Percentiles rank a stretch among this genome's conserved stretches.
Evolutionary conservation across 2,329 filamentous ascomycete genomes (phyloP).

Genomic region (Epichloe elymi): DNA sequence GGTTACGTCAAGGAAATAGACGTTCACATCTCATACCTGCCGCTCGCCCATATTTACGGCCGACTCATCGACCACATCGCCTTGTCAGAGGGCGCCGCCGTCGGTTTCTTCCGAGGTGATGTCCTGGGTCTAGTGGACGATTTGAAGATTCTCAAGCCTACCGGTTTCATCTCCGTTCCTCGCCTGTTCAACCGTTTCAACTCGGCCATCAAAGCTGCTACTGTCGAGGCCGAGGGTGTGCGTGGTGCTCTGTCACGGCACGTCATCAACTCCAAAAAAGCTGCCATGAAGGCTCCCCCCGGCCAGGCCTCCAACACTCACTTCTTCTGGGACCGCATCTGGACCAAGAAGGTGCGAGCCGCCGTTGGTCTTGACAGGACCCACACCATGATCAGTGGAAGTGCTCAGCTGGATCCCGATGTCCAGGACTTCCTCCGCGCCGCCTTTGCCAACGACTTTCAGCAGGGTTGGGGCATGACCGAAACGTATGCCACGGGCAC

Average conservation of each 20-base stretch:
- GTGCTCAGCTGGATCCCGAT: conserved; percentile 77
- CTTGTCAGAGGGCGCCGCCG: conserved; percentile 56
- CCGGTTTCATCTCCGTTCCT: conserved; percentile 75
- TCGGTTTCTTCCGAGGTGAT: conserved; percentile 93
- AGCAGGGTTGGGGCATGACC: conserved; percentile 87
- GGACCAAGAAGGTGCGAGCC: conserved; percentile 75
- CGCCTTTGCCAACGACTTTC: conserved; percentile 64
- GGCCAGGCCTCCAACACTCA: conserved; percentile 70
- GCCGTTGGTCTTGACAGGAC: conserved; percentile 68
- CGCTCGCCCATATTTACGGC: conserved; percentile 87
- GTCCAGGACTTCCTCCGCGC: conserved; percentile 83
- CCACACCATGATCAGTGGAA: conserved; percentile 69
- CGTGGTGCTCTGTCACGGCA: conserved; percentile 70
- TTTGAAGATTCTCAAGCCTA: conserved; percentile 74
- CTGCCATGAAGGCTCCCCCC: conserved; percentile 57
- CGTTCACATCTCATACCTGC: conserved; percentile 72
- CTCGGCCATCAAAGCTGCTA: conserved; percentile 65
- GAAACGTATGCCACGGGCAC: conserved; percentile 75
- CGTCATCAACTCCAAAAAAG: conserved; percentile 67
- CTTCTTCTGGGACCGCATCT: conserved; percentile 72
- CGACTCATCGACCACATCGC: conserved; percentile 68
- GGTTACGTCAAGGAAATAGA: conserved; percentile 40
- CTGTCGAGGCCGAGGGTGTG: conserved; percentile 65
- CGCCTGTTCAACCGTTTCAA: conserved; percentile 86
- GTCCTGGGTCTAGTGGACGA: conserved; percentile 79